phyloP scores from a whole-genome alignment of 75 land plant genomes.

The Pinus taeda region DNA sequence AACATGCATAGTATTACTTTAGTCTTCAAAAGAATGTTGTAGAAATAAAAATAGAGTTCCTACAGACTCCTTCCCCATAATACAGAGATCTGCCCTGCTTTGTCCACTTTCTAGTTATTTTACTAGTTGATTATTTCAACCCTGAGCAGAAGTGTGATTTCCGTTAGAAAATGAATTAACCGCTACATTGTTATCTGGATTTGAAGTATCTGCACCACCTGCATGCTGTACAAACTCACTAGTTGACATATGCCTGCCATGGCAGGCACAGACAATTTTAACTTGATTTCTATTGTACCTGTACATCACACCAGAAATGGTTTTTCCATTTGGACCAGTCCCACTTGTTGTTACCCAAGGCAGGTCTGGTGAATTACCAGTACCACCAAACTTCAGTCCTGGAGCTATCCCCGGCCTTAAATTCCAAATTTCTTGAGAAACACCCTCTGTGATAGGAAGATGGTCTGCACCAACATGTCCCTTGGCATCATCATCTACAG shows the following conservation, averaged over 20 bases:
- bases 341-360: constrained; percentile 98
- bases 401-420: constrained; percentile 77
- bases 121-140: constrained; percentile 12
- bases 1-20: too few species aligned
- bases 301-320: constrained; percentile 87
- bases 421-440: constrained; percentile 38
- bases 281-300: constrained; percentile 56
- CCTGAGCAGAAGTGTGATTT: constrained; percentile 62
- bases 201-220: constrained; percentile 40
- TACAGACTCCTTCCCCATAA: too few species aligned
- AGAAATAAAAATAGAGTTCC: too few species aligned
- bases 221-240: constrained; percentile 91
- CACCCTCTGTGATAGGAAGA: constrained; percentile 22
- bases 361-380: constrained; percentile 74
- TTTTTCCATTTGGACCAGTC: constrained; percentile 67
- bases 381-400: constrained; percentile 80
- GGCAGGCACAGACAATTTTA: constrained; percentile 95
- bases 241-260: constrained; percentile 91
- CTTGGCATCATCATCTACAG: constrained; percentile 27
- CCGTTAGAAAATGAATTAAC: constrained; percentile 38
- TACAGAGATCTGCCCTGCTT: too few species aligned
- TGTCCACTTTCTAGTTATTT: too few species aligned
- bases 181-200: constrained; percentile 33
- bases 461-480: constrained; percentile 10
- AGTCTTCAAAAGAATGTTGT: too few species aligned